Conservation (phyloP, 495 filamentous ascomycete genomes). For the Niebla homalea region DNA sequence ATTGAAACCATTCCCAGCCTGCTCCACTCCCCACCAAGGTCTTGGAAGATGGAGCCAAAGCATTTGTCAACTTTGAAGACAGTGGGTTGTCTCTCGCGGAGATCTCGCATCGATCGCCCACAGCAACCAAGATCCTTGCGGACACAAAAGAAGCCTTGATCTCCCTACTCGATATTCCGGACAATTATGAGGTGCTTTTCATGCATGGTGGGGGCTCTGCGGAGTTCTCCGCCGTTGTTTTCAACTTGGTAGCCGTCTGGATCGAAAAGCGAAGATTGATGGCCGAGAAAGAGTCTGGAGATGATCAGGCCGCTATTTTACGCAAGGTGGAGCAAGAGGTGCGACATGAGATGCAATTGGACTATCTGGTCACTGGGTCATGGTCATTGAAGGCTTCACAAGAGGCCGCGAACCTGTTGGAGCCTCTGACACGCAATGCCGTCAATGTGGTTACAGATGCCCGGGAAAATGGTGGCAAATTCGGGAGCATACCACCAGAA, state of each 20-base stretch:
- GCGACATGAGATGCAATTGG: slow-evolving; percentile 54
- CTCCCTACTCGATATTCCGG: slow-evolving; percentile 58
- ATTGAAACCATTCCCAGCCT: slow-evolving; percentile 73
- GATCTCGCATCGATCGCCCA: slow-evolving; percentile 75
- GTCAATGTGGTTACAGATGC: slow-evolving; percentile 70
- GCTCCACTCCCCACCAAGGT: slow-evolving; percentile 63
- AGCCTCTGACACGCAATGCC: slow-evolving; percentile 24
- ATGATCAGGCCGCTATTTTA: slow-evolving; percentile 41
- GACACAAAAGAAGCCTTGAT: slow-evolving; percentile 49
- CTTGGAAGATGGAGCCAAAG: slow-evolving; percentile 55
- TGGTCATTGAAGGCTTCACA: slow-evolving; percentile 89
- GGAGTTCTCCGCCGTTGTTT: slow-evolving; percentile 67
- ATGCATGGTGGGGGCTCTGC: slow-evolving; percentile 76
- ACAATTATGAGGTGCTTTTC: slow-evolving; percentile 65
- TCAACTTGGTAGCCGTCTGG: slow-evolving; percentile 74
- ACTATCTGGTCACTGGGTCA: slow-evolving; percentile 86
- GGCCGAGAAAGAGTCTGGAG: slow-evolving; percentile 25
- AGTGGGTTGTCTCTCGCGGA: slow-evolving; percentile 73
- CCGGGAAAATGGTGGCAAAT: slow-evolving; percentile 67
- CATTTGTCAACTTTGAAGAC: slow-evolving; percentile 70
- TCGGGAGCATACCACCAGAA: slow-evolving; percentile 68
- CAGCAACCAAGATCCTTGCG: slow-evolving; percentile 55
- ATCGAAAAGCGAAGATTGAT: slow-evolving; percentile 44
- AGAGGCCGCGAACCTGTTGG: slow-evolving; percentile 65
- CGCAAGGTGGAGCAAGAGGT: slow-evolving; percentile 48